Evolutionary conservation across 2,329 filamentous ascomycete species (phyloP).

Genomic region (Fusarium sacchari): DNA sequence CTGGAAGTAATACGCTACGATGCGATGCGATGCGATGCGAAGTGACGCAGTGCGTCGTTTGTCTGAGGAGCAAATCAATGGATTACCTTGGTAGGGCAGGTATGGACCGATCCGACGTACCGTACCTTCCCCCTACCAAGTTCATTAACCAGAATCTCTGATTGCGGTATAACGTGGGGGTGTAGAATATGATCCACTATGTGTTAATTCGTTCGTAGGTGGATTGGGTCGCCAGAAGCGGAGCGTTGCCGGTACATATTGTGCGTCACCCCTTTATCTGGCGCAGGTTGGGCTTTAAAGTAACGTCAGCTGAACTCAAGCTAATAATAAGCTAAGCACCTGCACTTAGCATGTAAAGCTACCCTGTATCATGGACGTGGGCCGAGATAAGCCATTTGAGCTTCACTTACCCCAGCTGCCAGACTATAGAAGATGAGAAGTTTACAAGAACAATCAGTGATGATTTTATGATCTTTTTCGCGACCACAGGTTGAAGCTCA

Average conservation of each 20-base stretch:
- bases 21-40: constrained; percentile 31
- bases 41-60: constrained; percentile 47
- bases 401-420: background rate
- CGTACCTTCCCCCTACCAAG: constrained; percentile 33
- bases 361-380: background rate
- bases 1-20: constrained; percentile 22
- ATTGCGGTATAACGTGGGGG: background rate
- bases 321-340: background rate
- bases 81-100: constrained; percentile 24
- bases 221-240: background rate
- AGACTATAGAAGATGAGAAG: background rate
- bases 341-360: background rate
- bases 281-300: constrained; percentile 13
- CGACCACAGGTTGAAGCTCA: background rate
- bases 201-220: background rate
- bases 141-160: constrained; percentile 18
- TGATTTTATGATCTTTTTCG: background rate
- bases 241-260: background rate
- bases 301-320: constrained; percentile 10
- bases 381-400: background rate
- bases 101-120: constrained; percentile 29
- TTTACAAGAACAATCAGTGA: background rate
- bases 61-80: constrained; percentile 41
- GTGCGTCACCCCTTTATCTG: constrained; percentile 8
- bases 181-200: background rate